phyloP scores from a whole-genome alignment of 345 rosid species.

The Acer saccharum region DNA sequence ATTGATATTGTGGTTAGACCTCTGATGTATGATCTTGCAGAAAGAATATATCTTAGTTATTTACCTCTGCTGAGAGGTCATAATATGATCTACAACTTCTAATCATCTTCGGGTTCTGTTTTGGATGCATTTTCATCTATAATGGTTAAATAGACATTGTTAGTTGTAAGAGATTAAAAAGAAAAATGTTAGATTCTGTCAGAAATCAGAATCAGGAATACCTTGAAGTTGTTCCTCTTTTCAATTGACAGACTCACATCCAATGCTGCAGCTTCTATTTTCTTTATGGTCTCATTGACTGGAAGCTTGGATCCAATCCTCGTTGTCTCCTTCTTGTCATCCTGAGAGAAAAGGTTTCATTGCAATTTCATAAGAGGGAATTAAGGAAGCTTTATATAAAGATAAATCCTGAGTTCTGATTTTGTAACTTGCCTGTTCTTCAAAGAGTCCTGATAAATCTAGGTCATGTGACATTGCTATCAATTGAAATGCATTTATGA shows the following conservation, averaged over 20 bases:
- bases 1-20: conserved; percentile 12
- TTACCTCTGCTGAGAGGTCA: conserved; percentile 84
- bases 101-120: conserved; percentile 52
- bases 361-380: conserved; percentile 14
- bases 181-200: background rate
- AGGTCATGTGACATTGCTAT: conserved; percentile 95
- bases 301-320: conserved; percentile 72
- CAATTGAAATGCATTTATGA: conserved; percentile 87
- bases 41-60: background rate
- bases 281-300: conserved; percentile 69
- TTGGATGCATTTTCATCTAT: conserved; percentile 73
- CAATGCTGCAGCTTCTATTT: conserved; percentile 82
- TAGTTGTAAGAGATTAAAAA: background rate
- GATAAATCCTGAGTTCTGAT: conserved; percentile 4
- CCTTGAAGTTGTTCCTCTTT: conserved; percentile 61
- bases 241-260: conserved; percentile 61
- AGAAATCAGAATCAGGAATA: conserved; percentile 21
- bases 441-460: conserved; percentile 90
- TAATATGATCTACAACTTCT: conserved; percentile 57
- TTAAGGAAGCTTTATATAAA: conserved; percentile 2
- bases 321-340: conserved; percentile 61
- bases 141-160: conserved; percentile 6
- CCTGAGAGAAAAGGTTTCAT: conserved; percentile 37
- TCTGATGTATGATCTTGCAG: background rate
- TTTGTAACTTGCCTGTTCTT: conserved; percentile 60